Conservation (phyloP, 257 asterid genomes). For the Solanum etuberosum region DNA sequence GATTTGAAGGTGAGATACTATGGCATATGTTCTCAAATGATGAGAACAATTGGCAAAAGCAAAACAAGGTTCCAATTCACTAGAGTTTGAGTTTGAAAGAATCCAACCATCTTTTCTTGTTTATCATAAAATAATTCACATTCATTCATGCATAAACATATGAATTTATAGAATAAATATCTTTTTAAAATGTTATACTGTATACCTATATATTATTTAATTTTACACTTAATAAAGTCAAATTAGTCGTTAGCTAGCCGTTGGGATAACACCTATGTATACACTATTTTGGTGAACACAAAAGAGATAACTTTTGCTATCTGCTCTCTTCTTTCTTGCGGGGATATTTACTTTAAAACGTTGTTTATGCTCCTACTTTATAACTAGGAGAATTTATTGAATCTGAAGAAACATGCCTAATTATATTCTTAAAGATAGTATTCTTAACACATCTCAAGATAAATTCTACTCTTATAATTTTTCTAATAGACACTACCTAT, state of each 20-base stretch:
- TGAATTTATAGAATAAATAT: not conserved
- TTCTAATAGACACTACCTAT: not conserved
- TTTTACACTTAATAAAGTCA: not conserved
- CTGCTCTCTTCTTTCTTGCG: not conserved
- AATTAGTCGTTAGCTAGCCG: not conserved
- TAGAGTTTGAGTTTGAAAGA: not conserved
- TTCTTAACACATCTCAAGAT: not conserved
- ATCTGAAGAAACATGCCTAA: not conserved
- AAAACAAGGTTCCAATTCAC: not conserved
- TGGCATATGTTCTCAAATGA: not conserved
- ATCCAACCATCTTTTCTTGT: not conserved
- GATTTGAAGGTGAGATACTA: not conserved
- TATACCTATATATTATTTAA: not conserved
- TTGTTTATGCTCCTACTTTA: not conserved
- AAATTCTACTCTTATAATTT: not conserved
- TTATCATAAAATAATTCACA: not conserved
- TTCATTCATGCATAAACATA: not conserved
- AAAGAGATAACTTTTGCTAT: too few species aligned
- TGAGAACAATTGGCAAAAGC: not conserved
- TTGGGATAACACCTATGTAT: not conserved
- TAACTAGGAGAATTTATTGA: not conserved
- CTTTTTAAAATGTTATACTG: not conserved
- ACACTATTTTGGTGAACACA: too few species aligned
- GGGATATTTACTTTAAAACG: not conserved
- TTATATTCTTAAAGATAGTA: not conserved